phyloP scores from a whole-genome alignment of 495 filamentous ascomycete species.

The Aspergillus carlsbadensis region DNA sequence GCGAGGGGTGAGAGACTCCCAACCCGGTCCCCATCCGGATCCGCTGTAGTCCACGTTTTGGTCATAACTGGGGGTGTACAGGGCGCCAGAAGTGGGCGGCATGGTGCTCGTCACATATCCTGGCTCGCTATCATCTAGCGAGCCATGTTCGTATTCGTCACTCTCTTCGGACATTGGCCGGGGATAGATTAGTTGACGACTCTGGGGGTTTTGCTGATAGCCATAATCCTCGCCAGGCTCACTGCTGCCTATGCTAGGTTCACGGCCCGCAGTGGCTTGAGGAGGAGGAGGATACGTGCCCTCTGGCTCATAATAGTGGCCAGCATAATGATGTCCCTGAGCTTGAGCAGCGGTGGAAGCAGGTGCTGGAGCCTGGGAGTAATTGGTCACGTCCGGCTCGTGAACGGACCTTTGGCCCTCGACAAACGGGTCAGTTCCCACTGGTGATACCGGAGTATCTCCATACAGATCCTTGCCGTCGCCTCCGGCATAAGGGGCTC shows the following conservation, averaged over 20 bases:
- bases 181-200: slow-evolving; percentile 40
- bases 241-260: slow-evolving; percentile 48
- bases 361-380: slow-evolving; percentile 20
- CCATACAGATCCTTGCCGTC: slow-evolving; percentile 42
- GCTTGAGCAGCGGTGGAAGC: slow-evolving; percentile 28
- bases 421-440: slow-evolving; percentile 60
- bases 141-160: slow-evolving; percentile 55
- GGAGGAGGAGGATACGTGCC: slow-evolving; percentile 36
- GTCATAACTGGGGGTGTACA: slow-evolving; percentile 28
- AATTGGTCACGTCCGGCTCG: slow-evolving; percentile 4
- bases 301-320: slow-evolving; percentile 48
- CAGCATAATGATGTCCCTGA: slow-evolving; percentile 26
- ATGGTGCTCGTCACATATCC: slow-evolving; percentile 42
- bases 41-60: slow-evolving; percentile 55
- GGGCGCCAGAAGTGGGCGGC: slow-evolving; percentile 28
- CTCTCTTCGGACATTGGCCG: slow-evolving; percentile 45
- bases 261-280: slow-evolving; percentile 35
- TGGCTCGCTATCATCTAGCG: slow-evolving; percentile 41
- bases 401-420: slow-evolving; percentile 31
- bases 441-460: slow-evolving; percentile 44
- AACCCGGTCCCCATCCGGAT: slow-evolving; percentile 67
- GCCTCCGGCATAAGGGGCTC: slow-evolving; percentile 37
- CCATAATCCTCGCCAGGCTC: slow-evolving; percentile 58
- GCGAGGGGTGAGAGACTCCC: slow-evolving; percentile 73
- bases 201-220: slow-evolving; percentile 47